phyloP scores from a whole-genome alignment of 495 filamentous ascomycete species.

The Xylaria bambusicola region DNA sequence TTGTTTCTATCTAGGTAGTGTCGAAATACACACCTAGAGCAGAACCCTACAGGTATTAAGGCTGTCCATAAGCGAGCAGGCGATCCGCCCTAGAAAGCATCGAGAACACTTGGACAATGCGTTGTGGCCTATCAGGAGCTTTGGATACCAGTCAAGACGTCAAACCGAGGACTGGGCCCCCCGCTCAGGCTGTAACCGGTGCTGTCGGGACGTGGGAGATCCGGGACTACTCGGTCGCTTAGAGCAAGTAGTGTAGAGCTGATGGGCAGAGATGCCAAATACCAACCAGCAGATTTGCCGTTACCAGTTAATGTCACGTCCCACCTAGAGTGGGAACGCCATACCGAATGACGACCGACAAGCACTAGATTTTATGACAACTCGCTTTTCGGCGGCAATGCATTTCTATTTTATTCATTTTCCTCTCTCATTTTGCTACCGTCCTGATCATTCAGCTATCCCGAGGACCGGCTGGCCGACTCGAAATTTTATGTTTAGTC shows the following conservation, averaged over 20 bases:
- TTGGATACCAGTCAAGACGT: not conserved
- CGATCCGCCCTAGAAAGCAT: no score
- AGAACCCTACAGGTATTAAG: no score
- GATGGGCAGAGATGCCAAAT: conserved; percentile 6
- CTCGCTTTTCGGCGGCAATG: not conserved
- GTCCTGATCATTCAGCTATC: not conserved
- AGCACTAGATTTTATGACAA: not conserved
- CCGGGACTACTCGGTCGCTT: conserved; percentile 5
- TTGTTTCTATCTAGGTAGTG: no score
- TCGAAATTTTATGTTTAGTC: not conserved
- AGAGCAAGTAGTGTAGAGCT: not conserved
- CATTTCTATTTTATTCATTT: not conserved
- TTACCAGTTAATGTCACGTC: not conserved
- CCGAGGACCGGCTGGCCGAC: conserved; percentile 15
- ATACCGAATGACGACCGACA: not conserved
- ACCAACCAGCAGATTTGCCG: not conserved
- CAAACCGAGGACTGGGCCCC: not conserved
- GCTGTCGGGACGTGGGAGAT: conserved; percentile 7
- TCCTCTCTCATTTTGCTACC: not conserved
- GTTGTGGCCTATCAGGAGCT: conserved; percentile 3
- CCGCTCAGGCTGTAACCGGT: conserved; percentile 4
- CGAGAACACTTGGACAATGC: no score
- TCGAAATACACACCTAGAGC: no score
- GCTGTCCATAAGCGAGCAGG: no score
- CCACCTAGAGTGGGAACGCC: conserved; percentile 2